Evolutionary conservation across 768 basidiomycete genomes (phyloP), one percentile per base, ranked within the genome.

Genomic region (Boletus huronensis): DNA sequence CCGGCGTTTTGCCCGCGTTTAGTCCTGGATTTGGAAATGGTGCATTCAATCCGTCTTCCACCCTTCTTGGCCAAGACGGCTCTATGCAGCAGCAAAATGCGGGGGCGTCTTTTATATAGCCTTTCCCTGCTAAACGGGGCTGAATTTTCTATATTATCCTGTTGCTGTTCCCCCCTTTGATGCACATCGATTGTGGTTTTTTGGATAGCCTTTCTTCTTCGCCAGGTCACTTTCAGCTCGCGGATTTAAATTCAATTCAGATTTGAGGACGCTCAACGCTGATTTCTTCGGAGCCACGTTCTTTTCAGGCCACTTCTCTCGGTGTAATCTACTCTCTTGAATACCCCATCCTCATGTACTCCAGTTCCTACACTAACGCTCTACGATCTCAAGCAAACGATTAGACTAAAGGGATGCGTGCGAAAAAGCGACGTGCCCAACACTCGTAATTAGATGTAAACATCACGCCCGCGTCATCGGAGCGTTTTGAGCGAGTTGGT

Each of bases 71-170:
- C 38, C 69, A 60, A 50, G 62, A 57, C 16, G 19, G 41, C 9
- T 50, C 54, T 34, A 67, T 69, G 45, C 64, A 75, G 57, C 80
- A 76, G 51, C 75, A 75, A 59, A 77, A 77, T 48, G 72, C 71
- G 21, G 72, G 72, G 10, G 69, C 75, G 9, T 81, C 81, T 23
- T 68, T 84, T 52, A 83, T 84, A 57, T 84, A 71, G 68, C 58
- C 32, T 39, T 40, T 41, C 45, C 43, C 38, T 58, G 53, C 60
- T 62, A 60, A 52, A 46, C 55, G 53, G 16, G 39, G 26, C 34
- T 21, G 42, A 7, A 28, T 13, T 31, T 38, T 36, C 19, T 28
- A 11, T 43, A n/a, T 47, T 25, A 26, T 46, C 4, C 14, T 43
- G 26, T 48, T 50, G 13, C 47, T 60, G 16, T 35, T 10, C 16